Evolutionary conservation across 2,329 filamentous ascomycete species (phyloP).

Genomic region (Neoscytalidium dimidiatum): DNA sequence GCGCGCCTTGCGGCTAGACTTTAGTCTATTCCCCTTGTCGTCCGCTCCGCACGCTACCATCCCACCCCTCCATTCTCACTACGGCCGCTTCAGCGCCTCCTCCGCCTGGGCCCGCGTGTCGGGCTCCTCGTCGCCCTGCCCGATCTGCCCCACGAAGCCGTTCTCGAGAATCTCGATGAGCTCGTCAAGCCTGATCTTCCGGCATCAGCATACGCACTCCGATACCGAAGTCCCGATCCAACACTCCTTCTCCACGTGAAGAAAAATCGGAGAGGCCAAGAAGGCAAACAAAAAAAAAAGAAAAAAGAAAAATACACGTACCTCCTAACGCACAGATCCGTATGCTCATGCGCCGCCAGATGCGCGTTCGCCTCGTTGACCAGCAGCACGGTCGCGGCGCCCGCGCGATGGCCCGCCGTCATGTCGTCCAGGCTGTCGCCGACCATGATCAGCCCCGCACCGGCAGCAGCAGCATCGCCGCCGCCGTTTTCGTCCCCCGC

Average conservation of each 20-base stretch:
- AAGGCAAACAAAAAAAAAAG: not conserved
- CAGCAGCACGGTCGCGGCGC: conserved; percentile 87
- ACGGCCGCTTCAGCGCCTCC: conserved; percentile 23
- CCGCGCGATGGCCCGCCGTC: conserved; percentile 78
- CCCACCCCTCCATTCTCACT: too few relatives aligned
- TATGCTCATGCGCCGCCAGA: conserved; percentile 71
- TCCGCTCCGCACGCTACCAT: too few relatives aligned
- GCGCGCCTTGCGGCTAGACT: too few relatives aligned
- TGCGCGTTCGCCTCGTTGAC: conserved; percentile 78
- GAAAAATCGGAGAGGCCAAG: too few relatives aligned
- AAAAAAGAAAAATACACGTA: conserved; percentile 20
- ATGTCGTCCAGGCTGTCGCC: conserved; percentile 84
- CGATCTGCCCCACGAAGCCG: conserved; percentile 64
- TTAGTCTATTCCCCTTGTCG: too few relatives aligned
- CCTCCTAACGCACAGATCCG: conserved; percentile 68
- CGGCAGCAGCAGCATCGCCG: not conserved
- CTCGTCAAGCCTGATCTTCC: conserved; percentile 64
- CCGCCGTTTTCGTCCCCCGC: conserved; percentile 31
- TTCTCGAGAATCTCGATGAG: conserved; percentile 72
- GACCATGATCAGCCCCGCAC: conserved; percentile 51
- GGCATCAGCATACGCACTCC: too few relatives aligned
- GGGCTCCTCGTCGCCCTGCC: conserved; percentile 29
- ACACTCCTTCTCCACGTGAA: not conserved
- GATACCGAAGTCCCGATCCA: too few relatives aligned
- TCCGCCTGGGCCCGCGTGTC: conserved; percentile 29